These are phyloP conservation scores for Cytospora paraplurivora DNA, from an alignment of 2,329 filamentous ascomycete species.

Conservation along the genomic window DNA sequence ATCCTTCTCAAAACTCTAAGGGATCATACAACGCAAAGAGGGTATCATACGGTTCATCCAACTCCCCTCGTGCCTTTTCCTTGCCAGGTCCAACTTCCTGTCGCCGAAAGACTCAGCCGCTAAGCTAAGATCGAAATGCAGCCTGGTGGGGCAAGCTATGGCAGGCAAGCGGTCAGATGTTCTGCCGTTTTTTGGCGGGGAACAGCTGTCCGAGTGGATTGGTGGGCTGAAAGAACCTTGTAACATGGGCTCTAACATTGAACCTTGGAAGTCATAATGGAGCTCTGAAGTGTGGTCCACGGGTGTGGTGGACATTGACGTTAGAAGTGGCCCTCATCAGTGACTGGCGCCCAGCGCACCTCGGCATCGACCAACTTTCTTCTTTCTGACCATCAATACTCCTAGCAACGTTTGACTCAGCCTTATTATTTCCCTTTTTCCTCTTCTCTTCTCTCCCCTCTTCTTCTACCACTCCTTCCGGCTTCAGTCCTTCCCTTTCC, in stretches of 20 bases:
- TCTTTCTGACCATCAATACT: not conserved
- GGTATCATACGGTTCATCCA: constrained; percentile 23
- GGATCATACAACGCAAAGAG: constrained; percentile 18
- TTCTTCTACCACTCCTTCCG: not conserved
- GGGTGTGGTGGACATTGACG: too few relatives aligned
- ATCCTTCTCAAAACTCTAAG: constrained; percentile 10
- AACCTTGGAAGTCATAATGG: too few relatives aligned
- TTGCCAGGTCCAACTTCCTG: constrained; percentile 15
- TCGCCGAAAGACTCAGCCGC: constrained; percentile 29
- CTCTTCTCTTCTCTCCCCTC: not conserved
- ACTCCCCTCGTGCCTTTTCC: constrained; percentile 15
- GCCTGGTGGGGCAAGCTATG: constrained; percentile 28
- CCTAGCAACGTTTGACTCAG: constrained; percentile 10
- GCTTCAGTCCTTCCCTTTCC: not conserved
- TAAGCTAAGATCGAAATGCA: constrained; percentile 3
- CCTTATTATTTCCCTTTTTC: not conserved
- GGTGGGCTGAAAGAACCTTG: not conserved
- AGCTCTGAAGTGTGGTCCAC: too few relatives aligned
- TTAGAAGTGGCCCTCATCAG: not conserved
- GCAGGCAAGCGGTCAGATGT: constrained; percentile 32
- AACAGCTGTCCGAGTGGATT: constrained; percentile 13
- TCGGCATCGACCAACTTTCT: not conserved
- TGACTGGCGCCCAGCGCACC: not conserved
- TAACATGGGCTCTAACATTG: too few relatives aligned
- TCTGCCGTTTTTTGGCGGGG: constrained; percentile 28